Evolutionary conservation across 1,139 yeast genomes (phyloP).

Genomic region (Candida pseudoviswanathii): DNA sequence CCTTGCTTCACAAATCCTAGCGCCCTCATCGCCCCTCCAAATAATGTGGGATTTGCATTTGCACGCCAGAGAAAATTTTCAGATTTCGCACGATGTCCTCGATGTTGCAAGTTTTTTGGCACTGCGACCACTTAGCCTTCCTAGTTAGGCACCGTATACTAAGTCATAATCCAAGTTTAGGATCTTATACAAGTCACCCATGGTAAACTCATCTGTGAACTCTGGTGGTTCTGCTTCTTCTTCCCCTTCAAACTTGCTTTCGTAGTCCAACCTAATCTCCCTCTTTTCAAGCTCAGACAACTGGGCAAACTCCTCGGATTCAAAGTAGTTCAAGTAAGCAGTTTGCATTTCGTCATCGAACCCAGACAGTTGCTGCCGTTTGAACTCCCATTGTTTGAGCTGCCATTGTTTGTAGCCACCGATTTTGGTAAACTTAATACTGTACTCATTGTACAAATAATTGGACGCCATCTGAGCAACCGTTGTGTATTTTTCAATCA

Average conservation of each 20-base stretch:
- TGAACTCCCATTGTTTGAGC: slow-evolving; percentile 12
- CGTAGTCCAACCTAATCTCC: slow-evolving; percentile 10
- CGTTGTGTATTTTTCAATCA: slow-evolving; percentile 18
- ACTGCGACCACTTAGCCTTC: no score
- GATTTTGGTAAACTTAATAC: slow-evolving; percentile 15
- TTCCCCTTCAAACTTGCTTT: neutral
- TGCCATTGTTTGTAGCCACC: slow-evolving; percentile 19
- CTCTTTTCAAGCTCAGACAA: slow-evolving; percentile 15
- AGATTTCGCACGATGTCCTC: neutral
- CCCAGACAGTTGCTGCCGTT: slow-evolving; percentile 2
- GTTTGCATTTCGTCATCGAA: slow-evolving; percentile 11
- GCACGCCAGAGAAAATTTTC: no score
- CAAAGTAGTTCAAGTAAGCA: slow-evolving; percentile 11
- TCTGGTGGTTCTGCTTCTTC: slow-evolving; percentile 7
- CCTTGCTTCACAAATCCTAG: slow-evolving; percentile 13
- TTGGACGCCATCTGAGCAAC: slow-evolving; percentile 20
- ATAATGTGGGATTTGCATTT: no score
- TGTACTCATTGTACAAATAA: slow-evolving; percentile 18
- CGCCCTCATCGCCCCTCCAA: no score
- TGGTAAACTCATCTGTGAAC: slow-evolving; percentile 16
- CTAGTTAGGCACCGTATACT: slow-evolving; percentile 16
- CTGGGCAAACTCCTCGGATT: slow-evolving; percentile 16
- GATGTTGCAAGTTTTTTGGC: no score
- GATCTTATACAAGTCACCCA: slow-evolving; percentile 19
- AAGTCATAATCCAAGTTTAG: slow-evolving; percentile 19